These are phyloP conservation scores for Wickerhamomyces sp. DNA, from an alignment of 1,139 yeast genomes.

Conservation along the genomic window DNA sequence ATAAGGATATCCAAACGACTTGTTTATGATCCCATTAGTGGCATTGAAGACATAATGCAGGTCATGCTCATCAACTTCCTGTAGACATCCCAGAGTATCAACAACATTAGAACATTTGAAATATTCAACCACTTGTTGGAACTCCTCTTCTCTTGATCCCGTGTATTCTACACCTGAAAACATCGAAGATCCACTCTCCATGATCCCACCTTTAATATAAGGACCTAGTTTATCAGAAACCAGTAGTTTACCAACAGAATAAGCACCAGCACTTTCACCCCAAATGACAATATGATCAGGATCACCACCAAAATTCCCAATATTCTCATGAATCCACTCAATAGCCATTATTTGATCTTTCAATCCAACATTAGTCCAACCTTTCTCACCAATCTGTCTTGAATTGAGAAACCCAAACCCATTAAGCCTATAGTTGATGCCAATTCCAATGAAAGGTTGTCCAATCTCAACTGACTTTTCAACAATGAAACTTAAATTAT, in stretches of 20 bases:
- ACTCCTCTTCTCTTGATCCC: conserved; percentile 10
- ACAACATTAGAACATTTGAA: conserved; percentile 13
- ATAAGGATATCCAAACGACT: conserved; percentile 9
- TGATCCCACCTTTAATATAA: conserved; percentile 26
- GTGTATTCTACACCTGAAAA: conserved; percentile 6
- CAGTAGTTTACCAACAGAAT: conserved; percentile 27
- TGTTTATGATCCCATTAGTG: conserved; percentile 10
- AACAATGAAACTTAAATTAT: conserved; percentile 25
- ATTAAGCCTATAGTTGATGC: conserved; percentile 32
- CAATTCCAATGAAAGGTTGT: conserved; percentile 30
- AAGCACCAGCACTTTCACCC: conserved; percentile 37
- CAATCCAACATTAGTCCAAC: conserved; percentile 27
- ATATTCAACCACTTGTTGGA: conserved; percentile 7
- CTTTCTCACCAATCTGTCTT: conserved; percentile 14
- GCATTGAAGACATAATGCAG: conserved; percentile 13
- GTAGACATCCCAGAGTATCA: conserved; percentile 18
- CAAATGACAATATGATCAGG: conserved; percentile 29
- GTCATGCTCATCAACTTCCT: conserved; percentile 8
- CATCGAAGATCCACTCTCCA: conserved; percentile 20
- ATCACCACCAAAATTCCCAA: conserved; percentile 34
- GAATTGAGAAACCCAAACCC: conserved; percentile 31
- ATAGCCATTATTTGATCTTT: conserved; percentile 31
- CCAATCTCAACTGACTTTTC: conserved; percentile 19
- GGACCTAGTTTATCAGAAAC: conserved; percentile 21
- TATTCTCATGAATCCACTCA: conserved; percentile 32